Conservation (phyloP, 495 filamentous ascomycete species). For the Penicillium robsamsonii region DNA sequence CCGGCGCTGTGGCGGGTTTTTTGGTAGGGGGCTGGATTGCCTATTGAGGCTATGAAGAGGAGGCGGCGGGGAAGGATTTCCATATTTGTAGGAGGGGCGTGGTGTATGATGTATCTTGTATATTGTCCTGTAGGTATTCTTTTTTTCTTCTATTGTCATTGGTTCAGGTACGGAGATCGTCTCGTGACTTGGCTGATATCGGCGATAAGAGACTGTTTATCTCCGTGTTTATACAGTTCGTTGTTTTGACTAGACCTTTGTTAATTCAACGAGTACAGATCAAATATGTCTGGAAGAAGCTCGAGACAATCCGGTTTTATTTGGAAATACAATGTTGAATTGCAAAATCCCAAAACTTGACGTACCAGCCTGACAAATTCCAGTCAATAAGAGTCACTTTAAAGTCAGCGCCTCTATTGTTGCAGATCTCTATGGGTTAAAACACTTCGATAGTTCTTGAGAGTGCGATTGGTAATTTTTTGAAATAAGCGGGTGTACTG, state of each 20-base stretch:
- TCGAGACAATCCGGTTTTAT: constrained; percentile 26
- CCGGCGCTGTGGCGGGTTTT: constrained; percentile 80
- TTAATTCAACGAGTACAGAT: constrained; percentile 10
- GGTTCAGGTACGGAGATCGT: constrained; percentile 3
- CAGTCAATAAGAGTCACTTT: constrained; percentile 46
- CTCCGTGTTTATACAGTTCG: background rate
- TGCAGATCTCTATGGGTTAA: constrained; percentile 36
- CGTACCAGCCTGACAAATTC: constrained; percentile 50
- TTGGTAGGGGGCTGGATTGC: constrained; percentile 62
- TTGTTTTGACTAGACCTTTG: no score
- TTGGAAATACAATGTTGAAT: constrained; percentile 19
- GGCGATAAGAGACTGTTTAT: background rate
- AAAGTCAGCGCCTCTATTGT: constrained; percentile 2
- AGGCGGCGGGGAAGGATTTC: constrained; percentile 30
- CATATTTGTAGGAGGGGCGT: background rate
- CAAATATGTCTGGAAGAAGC: constrained; percentile 22
- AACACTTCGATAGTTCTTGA: constrained; percentile 20
- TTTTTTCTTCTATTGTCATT: background rate
- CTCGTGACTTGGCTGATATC: constrained; percentile 1
- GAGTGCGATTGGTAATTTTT: constrained; percentile 18
- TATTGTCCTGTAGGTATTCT: background rate
- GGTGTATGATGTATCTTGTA: background rate
- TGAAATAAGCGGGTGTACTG: constrained; percentile 16
- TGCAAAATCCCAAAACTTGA: constrained; percentile 50
- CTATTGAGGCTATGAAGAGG: constrained; percentile 69